Evolutionary conservation across 495 filamentous ascomycete genomes (phyloP).

Genomic region (Penicillium simplicissimum): DNA sequence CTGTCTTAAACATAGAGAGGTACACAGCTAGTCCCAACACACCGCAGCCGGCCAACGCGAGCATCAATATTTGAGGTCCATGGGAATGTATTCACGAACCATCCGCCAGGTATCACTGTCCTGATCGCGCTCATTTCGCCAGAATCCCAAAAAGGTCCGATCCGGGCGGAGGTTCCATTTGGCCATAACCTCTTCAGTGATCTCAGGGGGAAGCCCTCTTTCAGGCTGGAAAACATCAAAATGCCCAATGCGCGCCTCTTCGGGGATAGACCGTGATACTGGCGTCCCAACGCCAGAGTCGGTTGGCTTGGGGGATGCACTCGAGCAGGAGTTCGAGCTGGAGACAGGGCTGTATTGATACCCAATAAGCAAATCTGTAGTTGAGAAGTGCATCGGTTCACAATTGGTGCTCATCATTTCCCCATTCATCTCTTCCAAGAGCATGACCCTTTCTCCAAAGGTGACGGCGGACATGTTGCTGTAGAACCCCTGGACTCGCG

Average conservation of each 20-base stretch:
- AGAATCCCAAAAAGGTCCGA: slow-evolving; percentile 27
- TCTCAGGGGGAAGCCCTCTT: slow-evolving; percentile 16
- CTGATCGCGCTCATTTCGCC: slow-evolving; percentile 23
- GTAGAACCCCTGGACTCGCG: slow-evolving; percentile 30
- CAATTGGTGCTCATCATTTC: background rate
- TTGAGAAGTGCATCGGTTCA: background rate
- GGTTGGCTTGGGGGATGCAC: background rate
- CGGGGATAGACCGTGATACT: slow-evolving; percentile 8
- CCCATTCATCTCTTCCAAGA: slow-evolving; percentile 24
- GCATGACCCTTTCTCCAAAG: slow-evolving; percentile 22
- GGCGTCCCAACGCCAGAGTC: background rate
- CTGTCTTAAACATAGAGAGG: background rate
- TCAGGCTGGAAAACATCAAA: slow-evolving; percentile 17
- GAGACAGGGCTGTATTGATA: background rate
- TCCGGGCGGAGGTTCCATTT: slow-evolving; percentile 19
- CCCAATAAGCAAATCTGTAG: background rate
- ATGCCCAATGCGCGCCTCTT: slow-evolving; percentile 24
- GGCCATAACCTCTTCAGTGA: slow-evolving; percentile 9
- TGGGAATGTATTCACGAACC: slow-evolving; percentile 21
- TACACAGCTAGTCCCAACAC: background rate
- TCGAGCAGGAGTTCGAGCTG: background rate
- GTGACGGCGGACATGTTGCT: slow-evolving; percentile 17
- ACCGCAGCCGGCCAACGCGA: background rate
- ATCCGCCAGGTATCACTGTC: slow-evolving; percentile 20
- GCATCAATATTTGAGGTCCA: background rate